Evolutionary conservation across 805 yeast genomes (phyloP).

Genomic region (Peterozyma toletana): DNA sequence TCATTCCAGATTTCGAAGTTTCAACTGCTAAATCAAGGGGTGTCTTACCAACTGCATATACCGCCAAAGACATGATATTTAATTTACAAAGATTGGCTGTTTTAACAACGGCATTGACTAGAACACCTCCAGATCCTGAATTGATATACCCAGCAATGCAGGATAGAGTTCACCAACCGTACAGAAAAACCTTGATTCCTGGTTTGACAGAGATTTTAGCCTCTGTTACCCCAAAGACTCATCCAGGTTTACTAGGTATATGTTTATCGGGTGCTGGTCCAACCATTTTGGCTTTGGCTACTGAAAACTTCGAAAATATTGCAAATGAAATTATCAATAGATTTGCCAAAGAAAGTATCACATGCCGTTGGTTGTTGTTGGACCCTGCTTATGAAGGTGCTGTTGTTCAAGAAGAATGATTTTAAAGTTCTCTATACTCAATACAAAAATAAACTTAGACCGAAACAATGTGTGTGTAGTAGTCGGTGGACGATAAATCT

Average conservation of each 20-base stretch:
- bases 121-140: constrained; percentile 72
- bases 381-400: constrained; percentile 91
- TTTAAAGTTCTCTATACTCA: not conserved
- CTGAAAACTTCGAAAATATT: constrained; percentile 76
- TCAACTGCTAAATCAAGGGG: constrained; percentile 88
- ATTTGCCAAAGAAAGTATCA: constrained; percentile 57
- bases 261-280: constrained; percentile 99
- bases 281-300: constrained; percentile 89
- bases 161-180: constrained; percentile 96
- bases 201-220: constrained; percentile 79
- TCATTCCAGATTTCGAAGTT: constrained; percentile 91
- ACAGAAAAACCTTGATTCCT: constrained; percentile 85
- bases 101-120: constrained; percentile 86
- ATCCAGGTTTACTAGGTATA: constrained; percentile 85
- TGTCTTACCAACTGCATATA: constrained; percentile 77
- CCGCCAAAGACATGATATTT: constrained; percentile 78
- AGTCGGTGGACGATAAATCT: too few relatives aligned
- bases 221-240: constrained; percentile 72
- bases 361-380: constrained; percentile 76
- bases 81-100: constrained; percentile 91
- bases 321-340: constrained; percentile 68
- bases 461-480: too few relatives aligned
- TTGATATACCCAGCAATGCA: constrained; percentile 93
- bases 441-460: too few relatives aligned
- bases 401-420: constrained; percentile 33